Evolutionary conservation across 2,329 filamentous ascomycete species (phyloP), one percentile per base, ranked within the genome.

Genomic region (Exophiala calicioides): DNA sequence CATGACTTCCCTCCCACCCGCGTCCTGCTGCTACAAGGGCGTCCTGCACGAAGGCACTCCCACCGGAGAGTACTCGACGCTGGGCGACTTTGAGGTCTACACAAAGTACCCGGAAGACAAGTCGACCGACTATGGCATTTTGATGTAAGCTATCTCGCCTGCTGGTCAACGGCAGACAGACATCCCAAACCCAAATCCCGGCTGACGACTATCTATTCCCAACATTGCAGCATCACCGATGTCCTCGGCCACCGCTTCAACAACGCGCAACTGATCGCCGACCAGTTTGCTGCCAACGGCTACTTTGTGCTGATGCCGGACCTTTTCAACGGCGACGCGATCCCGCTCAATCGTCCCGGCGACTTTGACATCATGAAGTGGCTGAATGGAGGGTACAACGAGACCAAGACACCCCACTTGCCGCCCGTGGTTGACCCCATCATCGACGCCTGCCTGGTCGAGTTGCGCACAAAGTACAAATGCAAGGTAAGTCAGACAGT

Each of bases 281-380:
- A 90, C 71, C 80, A 86, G 60, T 86, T 78, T 64, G 87, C 87
- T 47, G 79, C 80, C 55, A 85, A 85, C 63, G 86, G 84, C 58
- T 89, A 88, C 70, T 72, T 82, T 46, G 77, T 78, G 45, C 69
- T 88, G 31, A 75, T 90, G 51, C 79, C 85, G 20, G 86, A 90
- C 65, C 67, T 86, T 41, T 86, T 89, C 74, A 75, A 81, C 50
- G 44, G 38, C n/a, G 82, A 88, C 60, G 63, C 80, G 12, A 64
- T 87, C 43, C 61, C 70, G 1, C 59, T 84, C 52, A 77, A 82
- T 62, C 72, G 69, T 36, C 68, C 72, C 5, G 68, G 63, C 13
- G 72, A 71, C 50, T 78, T 74, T 56, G 61, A 79, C 55, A 58
- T 82, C 38, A 65, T 67, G 58, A 60, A 65, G 4, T 82, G 78